Evolutionary conservation across 2,329 filamentous ascomycete species (phyloP).

Genomic region (Ophiostoma sp.): DNA sequence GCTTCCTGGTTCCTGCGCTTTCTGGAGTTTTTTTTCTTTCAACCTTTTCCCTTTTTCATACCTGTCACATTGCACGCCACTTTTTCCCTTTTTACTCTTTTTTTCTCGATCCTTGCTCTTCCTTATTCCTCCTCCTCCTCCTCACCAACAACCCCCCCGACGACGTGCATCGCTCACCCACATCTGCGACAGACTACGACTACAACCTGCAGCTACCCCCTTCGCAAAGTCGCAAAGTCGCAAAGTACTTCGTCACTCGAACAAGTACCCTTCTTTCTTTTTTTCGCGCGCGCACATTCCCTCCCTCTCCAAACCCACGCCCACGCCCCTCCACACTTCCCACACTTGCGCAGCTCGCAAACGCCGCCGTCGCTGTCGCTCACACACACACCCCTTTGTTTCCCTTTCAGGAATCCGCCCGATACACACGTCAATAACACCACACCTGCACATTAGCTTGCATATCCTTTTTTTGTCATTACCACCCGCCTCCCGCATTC

Average conservation of each 20-base stretch:
- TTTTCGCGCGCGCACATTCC: background rate
- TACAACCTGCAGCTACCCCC: background rate
- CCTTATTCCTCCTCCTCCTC: background rate
- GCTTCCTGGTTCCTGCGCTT: background rate
- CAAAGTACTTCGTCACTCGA: background rate
- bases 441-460: slow-evolving; percentile 25
- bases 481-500: slow-evolving; percentile 20
- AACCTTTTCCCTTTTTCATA: background rate
- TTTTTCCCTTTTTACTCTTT: background rate
- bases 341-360: background rate
- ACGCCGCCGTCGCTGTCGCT: background rate
- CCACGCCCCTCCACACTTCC: slow-evolving; percentile 19
- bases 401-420: slow-evolving; percentile 26
- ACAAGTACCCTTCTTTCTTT: background rate
- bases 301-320: background rate
- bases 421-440: slow-evolving; percentile 20
- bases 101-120: slow-evolving; percentile 24
- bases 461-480: slow-evolving; percentile 18
- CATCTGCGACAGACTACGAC: background rate
- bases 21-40: background rate
- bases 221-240: background rate
- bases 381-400: slow-evolving; percentile 14
- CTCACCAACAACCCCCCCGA: background rate
- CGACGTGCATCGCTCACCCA: background rate
- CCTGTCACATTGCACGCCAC: background rate